Base-by-base conservation (phyloP, 2,329 filamentous ascomycete genomes). In the Paraphaeosphaeria sporulosa region DNA sequence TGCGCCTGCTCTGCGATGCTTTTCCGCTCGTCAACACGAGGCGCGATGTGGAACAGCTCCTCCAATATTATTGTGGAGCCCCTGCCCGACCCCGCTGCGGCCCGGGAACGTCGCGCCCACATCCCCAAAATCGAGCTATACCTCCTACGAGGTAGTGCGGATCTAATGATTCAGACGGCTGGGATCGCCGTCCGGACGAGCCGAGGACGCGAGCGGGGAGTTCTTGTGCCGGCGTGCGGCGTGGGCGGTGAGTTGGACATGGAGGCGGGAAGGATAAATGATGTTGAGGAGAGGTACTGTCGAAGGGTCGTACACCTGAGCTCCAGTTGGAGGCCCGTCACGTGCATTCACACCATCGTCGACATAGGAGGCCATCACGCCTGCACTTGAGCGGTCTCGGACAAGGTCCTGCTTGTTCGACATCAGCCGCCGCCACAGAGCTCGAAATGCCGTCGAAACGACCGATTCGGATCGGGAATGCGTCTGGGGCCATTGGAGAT, bases 401-500 rank as follows among this genome's bases (percentile, higher is more conserved):
- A 13, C 19, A 12, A 23, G 13, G 7, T 21, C 10, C 19, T 3
- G n/a, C 9, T 23, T 43, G 17, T 9, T 43, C 2, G 40, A 43
- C n/a, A 43, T 43, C 40, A 5, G n/a, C n/a, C n/a, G n/a, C n/a
- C n/a, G n/a, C n/a, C n/a, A 34, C 47, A 8, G 4, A 19, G 17
- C 8, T 43, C 13, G 46, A 55, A 2, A 62, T 62, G 60, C 12
- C 55, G n/a, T 43, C 38, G 19, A 58, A 34, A 49, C 66, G 71
- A 8, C 64, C 73, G 8, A 75, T 77, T 40, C 65, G 73, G n/a
- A 73, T 76, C 17, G 72, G 69, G 25, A 76, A 75, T 60, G 63
- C 63, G 50, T 74, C 72, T 7, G 73, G 71, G 13, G 72, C 72
- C 23, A 74, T 74, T 52, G 68, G 69, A 19, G 72, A 76, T 60